phyloP scores from a whole-genome alignment of 371 early-diverging fungal species.

The Lichtheimia hyalospora region DNA sequence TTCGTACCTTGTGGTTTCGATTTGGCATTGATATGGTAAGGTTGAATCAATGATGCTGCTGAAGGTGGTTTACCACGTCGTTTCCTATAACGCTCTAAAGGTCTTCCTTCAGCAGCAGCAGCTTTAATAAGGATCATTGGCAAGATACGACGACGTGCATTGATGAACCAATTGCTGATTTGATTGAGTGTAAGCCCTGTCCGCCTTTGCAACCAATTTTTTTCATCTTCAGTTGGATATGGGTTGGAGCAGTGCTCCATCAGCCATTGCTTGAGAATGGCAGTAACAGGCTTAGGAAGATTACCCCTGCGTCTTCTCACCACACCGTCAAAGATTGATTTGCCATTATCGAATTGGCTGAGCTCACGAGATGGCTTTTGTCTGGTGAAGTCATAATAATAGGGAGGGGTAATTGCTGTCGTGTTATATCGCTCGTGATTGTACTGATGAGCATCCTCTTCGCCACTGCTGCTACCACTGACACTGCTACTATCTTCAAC shows the following conservation, averaged over 20 bases:
- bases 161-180: constrained; percentile 84
- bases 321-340: not conserved
- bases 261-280: constrained; percentile 66
- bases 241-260: constrained; percentile 69
- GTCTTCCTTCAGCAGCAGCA: not conserved
- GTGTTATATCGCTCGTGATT: no score
- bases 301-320: constrained; percentile 43
- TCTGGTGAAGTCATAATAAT: constrained; percentile 1
- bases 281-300: constrained; percentile 54
- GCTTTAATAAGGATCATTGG: constrained; percentile 16
- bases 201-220: constrained; percentile 83
- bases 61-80: constrained; percentile 12
- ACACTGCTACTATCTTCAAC: not conserved
- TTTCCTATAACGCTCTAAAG: constrained; percentile 4
- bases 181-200: constrained; percentile 79
- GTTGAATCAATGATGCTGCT: constrained; percentile 1
- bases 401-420: no score
- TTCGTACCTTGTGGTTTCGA: no score
- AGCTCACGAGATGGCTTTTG: constrained; percentile 19
- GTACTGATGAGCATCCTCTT: not conserved
- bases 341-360: constrained; percentile 3
- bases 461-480: constrained; percentile 5
- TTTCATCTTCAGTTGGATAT: constrained; percentile 80
- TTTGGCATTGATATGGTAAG: not conserved
- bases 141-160: constrained; percentile 65